Evolutionary conservation across 768 basidiomycete genomes (phyloP).

Genomic region (Lentinula guzmanii): DNA sequence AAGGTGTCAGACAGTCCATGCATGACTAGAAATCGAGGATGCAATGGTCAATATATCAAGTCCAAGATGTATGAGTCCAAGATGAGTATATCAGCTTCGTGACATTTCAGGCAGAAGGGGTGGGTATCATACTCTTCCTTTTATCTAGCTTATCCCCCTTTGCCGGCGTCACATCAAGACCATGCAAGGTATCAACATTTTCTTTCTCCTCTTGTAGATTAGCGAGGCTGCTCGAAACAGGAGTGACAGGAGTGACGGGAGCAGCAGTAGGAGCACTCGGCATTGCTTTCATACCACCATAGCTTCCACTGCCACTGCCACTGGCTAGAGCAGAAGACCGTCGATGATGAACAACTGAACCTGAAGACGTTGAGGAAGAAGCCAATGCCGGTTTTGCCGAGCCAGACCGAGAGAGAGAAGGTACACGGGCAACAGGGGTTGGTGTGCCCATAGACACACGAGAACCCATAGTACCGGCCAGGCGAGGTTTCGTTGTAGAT

Average conservation of each 20-base stretch:
- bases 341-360: constrained; percentile 11
- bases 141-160: constrained; percentile 12
- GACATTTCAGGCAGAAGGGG: constrained; percentile 17
- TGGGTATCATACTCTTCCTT: constrained; percentile 26
- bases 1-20: not conserved
- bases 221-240: constrained; percentile 23
- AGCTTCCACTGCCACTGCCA: not conserved
- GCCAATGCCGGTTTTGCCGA: constrained; percentile 22
- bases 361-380: constrained; percentile 20
- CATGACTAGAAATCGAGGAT: not conserved
- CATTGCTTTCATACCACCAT: constrained; percentile 1
- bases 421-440: constrained; percentile 27
- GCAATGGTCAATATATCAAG: not conserved
- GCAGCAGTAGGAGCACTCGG: constrained; percentile 22
- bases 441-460: constrained; percentile 32
- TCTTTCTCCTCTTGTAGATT: constrained; percentile 51
- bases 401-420: constrained; percentile 30
- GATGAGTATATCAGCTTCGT: not conserved
- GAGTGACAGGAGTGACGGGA: constrained; percentile 13
- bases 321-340: not conserved
- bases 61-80: not conserved
- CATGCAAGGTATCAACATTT: constrained; percentile 32
- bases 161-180: not conserved
- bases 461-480: constrained; percentile 47
- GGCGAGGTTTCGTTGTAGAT: constrained; percentile 17